A percentile compares a stretch with the other conserved stretches of the same genome.
Conservation (phyloP, 2,329 filamentous ascomycete species). For the Monosporascus sp. region DNA sequence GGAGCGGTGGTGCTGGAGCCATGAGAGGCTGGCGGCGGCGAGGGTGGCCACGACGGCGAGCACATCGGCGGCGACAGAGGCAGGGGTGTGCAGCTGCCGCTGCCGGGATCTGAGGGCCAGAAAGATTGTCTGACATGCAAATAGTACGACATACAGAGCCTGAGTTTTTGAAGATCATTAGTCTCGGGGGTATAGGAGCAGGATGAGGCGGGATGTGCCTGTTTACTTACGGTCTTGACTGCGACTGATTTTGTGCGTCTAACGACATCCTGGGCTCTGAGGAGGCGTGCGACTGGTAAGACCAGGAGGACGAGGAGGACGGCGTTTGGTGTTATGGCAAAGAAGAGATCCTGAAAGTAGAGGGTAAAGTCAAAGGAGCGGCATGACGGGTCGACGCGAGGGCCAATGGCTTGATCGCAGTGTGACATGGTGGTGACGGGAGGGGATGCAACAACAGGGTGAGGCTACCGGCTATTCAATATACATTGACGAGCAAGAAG, state of each 20-base stretch:
- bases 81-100: constrained; percentile 2
- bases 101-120: constrained; percentile 10
- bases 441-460: no score
- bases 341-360: constrained; percentile 22
- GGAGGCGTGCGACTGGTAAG: constrained; percentile 1
- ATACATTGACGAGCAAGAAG: no score
- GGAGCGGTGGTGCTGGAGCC: constrained; percentile 15
- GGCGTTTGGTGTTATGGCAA: constrained; percentile 13
- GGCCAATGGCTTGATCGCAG: constrained; percentile 16
- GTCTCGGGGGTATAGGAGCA: background rate
- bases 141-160: constrained; percentile 4
- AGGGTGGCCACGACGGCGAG: constrained; percentile 9
- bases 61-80: constrained; percentile 16
- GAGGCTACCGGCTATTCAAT: no score
- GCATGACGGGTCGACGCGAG: constrained; percentile 15
- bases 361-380: constrained; percentile 25
- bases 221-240: constrained; percentile 10
- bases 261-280: constrained; percentile 1
- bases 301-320: constrained; percentile 14
- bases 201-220: background rate
- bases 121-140: constrained; percentile 12
- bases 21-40: constrained; percentile 10
- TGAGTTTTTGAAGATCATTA: constrained; percentile 1
- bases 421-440: no score
- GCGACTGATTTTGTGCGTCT: constrained; percentile 2